These are phyloP conservation scores for Scheffersomyces parashehatae DNA, from an alignment of 1,139 yeast genomes.

Conservation along the genomic window DNA sequence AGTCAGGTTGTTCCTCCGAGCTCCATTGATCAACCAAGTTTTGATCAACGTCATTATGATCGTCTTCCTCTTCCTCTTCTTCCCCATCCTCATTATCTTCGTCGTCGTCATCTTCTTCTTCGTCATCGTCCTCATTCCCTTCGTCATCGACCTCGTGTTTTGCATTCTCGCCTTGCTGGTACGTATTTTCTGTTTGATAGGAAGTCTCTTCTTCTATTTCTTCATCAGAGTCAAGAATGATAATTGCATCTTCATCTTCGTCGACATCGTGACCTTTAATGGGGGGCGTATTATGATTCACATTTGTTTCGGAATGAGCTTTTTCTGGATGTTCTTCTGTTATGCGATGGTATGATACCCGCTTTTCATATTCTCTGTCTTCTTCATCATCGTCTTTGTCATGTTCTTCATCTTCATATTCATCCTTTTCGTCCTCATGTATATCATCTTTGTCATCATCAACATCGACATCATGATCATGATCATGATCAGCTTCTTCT, in stretches of 20 bases:
- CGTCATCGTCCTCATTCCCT: conserved; percentile 1
- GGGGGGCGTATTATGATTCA: neutral
- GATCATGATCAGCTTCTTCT: neutral
- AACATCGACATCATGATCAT: too few species aligned
- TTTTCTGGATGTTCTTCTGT: neutral
- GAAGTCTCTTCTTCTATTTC: neutral
- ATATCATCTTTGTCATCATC: too few species aligned
- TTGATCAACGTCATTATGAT: conserved; percentile 17
- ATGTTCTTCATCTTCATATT: conserved; percentile 1
- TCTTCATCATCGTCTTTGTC: neutral
- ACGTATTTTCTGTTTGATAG: neutral
- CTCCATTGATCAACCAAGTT: conserved; percentile 8
- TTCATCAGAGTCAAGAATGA: conserved; percentile 2
- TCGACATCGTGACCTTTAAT: neutral
- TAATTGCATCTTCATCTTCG: conserved; percentile 3
- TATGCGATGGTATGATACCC: neutral
- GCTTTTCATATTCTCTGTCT: neutral
- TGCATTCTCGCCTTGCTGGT: neutral
- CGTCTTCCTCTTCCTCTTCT: conserved; percentile 18
- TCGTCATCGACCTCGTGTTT: conserved; percentile 3
- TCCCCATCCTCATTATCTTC: conserved; percentile 22
- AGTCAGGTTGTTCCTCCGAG: conserved; percentile 6
- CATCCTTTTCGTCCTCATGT: neutral
- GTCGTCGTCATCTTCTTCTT: conserved; percentile 14
- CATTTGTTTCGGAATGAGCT: neutral